phyloP scores from a whole-genome alignment of 768 basidiomycete genomes.

The Rhodocollybia butyracea region DNA sequence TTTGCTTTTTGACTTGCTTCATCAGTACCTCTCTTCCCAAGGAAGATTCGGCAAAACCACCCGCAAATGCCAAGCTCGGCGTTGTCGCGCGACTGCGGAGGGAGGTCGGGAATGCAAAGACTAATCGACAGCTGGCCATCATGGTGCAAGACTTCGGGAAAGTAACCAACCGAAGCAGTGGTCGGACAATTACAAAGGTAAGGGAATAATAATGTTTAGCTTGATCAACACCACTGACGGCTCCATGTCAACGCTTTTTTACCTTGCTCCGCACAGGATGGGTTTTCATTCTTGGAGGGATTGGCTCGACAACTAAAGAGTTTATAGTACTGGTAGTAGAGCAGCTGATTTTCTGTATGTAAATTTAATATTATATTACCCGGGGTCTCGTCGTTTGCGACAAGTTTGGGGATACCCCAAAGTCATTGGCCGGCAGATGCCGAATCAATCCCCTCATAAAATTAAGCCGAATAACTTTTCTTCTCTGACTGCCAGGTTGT shows the following conservation, averaged over 20 bases:
- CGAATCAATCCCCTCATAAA: slow-evolving; percentile 5
- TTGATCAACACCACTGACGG: slow-evolving; percentile 5
- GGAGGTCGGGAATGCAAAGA: slow-evolving; percentile 48
- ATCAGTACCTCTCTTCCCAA: not conserved
- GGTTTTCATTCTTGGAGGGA: slow-evolving; percentile 64
- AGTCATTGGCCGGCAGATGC: not conserved
- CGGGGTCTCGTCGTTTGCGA: no score
- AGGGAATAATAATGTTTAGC: not conserved
- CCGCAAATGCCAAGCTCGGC: slow-evolving; percentile 55
- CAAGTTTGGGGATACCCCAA: not conserved
- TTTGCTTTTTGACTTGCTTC: not conserved
- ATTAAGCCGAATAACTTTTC: not conserved
- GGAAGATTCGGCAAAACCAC: slow-evolving; percentile 15
- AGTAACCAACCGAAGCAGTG: slow-evolving; percentile 64
- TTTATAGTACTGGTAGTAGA: slow-evolving; percentile 25
- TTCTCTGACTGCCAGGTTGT: not conserved
- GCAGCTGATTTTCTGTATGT: slow-evolving; percentile 4
- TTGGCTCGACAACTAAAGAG: slow-evolving; percentile 50
- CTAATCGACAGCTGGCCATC: slow-evolving; percentile 54
- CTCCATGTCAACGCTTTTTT: not conserved
- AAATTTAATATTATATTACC: not conserved
- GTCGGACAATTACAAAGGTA: slow-evolving; percentile 72
- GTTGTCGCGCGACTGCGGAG: slow-evolving; percentile 54
- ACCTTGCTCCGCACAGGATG: slow-evolving; percentile 39
- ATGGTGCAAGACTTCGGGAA: slow-evolving; percentile 71